Conservation (phyloP, 345 rosid genomes). For the Melaleuca alternifolia region DNA sequence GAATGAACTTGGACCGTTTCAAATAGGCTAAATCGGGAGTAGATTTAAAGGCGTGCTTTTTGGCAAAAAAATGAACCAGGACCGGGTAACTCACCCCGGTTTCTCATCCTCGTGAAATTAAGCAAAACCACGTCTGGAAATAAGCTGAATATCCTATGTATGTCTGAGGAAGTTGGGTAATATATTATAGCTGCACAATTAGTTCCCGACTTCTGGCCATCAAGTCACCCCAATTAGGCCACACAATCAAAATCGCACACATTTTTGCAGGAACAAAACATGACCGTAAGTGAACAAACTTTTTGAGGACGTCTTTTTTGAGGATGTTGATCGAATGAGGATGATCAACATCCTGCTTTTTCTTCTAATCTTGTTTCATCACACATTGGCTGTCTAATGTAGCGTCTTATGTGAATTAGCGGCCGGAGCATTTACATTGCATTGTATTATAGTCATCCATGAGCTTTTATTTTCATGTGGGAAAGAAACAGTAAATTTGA, state of each 20-base stretch:
- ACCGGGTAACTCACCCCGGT: background rate
- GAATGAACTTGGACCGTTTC: too few relatives aligned
- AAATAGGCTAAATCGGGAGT: too few relatives aligned
- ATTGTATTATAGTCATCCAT: background rate
- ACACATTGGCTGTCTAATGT: background rate
- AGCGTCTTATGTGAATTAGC: background rate
- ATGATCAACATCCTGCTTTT: background rate
- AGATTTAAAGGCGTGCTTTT: too few relatives aligned
- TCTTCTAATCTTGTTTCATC: background rate
- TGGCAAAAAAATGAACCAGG: too few relatives aligned
- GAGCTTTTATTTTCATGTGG: background rate
- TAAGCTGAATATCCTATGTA: too few relatives aligned
- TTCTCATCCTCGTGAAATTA: too few relatives aligned
- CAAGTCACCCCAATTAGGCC: too few relatives aligned
- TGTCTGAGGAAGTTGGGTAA: too few relatives aligned
- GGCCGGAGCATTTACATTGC: accelerated
- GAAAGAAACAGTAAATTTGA: background rate
- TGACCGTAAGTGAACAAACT: background rate
- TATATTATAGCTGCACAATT: too few relatives aligned
- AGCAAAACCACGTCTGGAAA: too few relatives aligned
- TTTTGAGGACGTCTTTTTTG: background rate
- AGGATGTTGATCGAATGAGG: background rate
- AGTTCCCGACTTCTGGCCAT: too few relatives aligned
- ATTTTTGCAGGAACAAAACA: background rate
- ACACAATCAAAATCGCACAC: background rate